phyloP scores from a whole-genome alignment of 345 rosid genomes.

The Salix udensis region DNA sequence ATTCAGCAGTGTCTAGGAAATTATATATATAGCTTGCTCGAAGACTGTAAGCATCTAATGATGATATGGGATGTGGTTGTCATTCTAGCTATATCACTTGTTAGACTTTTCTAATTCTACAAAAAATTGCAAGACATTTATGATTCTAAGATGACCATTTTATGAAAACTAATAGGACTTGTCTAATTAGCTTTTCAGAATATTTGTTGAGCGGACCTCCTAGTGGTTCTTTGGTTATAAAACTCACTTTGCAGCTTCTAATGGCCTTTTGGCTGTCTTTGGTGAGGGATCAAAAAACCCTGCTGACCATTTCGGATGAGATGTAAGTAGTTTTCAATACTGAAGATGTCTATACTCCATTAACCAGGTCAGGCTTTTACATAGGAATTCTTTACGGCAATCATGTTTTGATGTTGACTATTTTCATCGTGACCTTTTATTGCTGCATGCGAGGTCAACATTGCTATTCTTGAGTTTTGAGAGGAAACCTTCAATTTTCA shows the following conservation, averaged over 20 bases:
- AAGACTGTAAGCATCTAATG: neutral
- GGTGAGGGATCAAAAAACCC: neutral
- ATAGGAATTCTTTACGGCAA: neutral
- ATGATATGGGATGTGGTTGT: neutral
- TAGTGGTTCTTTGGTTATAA: neutral
- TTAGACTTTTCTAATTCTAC: neutral
- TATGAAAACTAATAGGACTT: neutral
- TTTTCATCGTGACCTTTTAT: neutral
- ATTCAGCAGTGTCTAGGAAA: neutral
- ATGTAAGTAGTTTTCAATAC: neutral
- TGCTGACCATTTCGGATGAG: neutral
- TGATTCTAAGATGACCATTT: neutral
- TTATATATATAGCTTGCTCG: neutral
- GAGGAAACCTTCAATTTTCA: neutral
- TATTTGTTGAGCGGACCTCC: neutral
- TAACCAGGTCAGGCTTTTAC: neutral
- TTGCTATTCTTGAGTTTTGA: too few species aligned
- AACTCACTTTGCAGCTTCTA: neutral
- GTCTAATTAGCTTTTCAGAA: neutral
- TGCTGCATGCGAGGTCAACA: neutral
- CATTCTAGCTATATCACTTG: neutral
- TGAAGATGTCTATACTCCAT: neutral
- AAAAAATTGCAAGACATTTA: neutral
- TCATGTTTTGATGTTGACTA: neutral
- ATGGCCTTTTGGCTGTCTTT: neutral